Evolutionary conservation across 2,329 filamentous ascomycete species (phyloP).

Genomic region (Ophiocordyceps sinensis): DNA sequence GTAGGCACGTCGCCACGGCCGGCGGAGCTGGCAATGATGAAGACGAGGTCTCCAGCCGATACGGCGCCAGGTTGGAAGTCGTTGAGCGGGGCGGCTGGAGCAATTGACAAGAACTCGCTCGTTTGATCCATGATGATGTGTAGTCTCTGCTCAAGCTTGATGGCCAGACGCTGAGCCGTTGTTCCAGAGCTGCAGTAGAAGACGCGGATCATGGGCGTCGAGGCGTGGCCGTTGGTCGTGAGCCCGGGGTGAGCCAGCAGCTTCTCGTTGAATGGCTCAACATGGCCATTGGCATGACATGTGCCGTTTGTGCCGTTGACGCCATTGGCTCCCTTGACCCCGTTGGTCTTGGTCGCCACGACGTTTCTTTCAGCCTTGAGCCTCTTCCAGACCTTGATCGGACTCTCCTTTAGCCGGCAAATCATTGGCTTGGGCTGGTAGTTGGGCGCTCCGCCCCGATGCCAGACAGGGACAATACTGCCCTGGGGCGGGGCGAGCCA

Average conservation of each 20-base stretch:
- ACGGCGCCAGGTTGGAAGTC: background rate
- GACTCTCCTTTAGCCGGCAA: conserved; percentile 1
- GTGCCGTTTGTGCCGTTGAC: background rate
- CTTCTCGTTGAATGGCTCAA: background rate
- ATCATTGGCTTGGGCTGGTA: conserved; percentile 3
- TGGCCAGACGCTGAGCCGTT: conserved; percentile 1
- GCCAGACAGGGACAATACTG: conserved; percentile 1
- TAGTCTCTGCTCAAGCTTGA: conserved; percentile 1
- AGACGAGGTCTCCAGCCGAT: background rate
- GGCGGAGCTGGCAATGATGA: conserved; percentile 1
- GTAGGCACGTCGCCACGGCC: conserved; percentile 1
- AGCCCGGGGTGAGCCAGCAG: background rate
- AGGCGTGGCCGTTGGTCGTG: background rate
- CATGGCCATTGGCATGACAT: background rate
- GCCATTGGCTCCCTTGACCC: background rate
- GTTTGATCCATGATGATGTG: background rate
- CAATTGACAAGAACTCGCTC: background rate
- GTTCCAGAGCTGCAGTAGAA: conserved; percentile 2
- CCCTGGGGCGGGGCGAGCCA: conserved; percentile 2
- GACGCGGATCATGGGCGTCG: background rate
- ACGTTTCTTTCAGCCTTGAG: background rate
- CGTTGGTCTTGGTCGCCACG: background rate
- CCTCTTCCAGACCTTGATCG: conserved; percentile 1
- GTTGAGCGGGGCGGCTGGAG: background rate
- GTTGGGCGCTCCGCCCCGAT: conserved; percentile 1